A percentile compares a stretch with the other conserved stretches of the same genome.
These are phyloP conservation scores for Ascochyta rabiei DNA, from an alignment of 2,329 filamentous ascomycete species.

Conservation along the genomic window DNA sequence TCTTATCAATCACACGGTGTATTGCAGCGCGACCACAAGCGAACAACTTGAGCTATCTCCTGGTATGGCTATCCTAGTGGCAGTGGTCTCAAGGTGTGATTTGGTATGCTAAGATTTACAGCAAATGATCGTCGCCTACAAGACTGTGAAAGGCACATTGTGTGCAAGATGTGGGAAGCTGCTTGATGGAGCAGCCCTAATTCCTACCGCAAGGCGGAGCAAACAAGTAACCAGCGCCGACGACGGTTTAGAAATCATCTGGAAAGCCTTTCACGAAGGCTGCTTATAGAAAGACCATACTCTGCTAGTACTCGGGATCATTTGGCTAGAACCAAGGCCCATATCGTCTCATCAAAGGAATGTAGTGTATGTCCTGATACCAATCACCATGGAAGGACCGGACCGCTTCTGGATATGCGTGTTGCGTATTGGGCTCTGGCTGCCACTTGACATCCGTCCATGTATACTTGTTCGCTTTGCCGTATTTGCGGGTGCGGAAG, in stretches of 20 bases:
- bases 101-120: constrained; percentile 25
- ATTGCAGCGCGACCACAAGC: constrained; percentile 39
- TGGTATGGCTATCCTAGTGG: constrained; percentile 33
- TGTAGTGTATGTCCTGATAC: constrained; percentile 29
- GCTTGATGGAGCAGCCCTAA: constrained; percentile 33
- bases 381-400: constrained; percentile 36
- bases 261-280: constrained; percentile 47
- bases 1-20: constrained; percentile 41
- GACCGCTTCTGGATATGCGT: constrained; percentile 32
- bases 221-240: constrained; percentile 26
- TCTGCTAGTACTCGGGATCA: neutral
- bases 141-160: constrained; percentile 32
- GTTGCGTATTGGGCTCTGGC: constrained; percentile 26
- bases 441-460: constrained; percentile 46
- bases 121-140: constrained; percentile 51
- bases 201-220: constrained; percentile 42
- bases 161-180: constrained; percentile 44
- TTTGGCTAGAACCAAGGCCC: neutral
- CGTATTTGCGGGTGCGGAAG: constrained; percentile 44
- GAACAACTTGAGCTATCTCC: constrained; percentile 40
- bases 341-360: constrained; percentile 9
- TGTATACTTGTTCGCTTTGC: constrained; percentile 26
- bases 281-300: constrained; percentile 27
- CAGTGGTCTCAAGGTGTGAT: neutral
- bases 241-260: constrained; percentile 29